These are phyloP conservation scores for Boletus reticuloceps DNA, from an alignment of 768 basidiomycete species.

Conservation along the genomic window DNA sequence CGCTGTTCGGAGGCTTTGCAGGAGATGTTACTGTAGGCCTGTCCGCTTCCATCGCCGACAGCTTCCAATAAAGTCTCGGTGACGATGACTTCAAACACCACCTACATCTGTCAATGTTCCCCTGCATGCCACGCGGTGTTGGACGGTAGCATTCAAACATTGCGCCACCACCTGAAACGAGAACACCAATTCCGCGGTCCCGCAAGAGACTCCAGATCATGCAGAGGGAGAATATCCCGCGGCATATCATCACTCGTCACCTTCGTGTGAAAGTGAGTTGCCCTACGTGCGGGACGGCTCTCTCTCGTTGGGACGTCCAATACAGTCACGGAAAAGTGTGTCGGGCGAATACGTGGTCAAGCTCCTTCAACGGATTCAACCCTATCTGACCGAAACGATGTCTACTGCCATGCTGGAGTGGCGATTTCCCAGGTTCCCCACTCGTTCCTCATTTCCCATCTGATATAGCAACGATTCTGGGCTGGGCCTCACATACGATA, in stretches of 20 bases:
- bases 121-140: not conserved
- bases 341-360: not conserved
- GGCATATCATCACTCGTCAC: constrained; percentile 19
- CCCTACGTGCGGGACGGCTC: constrained; percentile 5
- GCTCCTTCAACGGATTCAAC: not conserved
- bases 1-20: not conserved
- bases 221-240: constrained; percentile 14
- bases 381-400: no score
- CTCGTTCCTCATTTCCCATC: no score
- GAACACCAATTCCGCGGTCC: not conserved
- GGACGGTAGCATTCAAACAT: not conserved
- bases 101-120: not conserved
- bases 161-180: not conserved
- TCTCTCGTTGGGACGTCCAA: constrained; percentile 21
- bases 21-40: not conserved
- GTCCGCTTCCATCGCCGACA: no score
- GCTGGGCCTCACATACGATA: no score
- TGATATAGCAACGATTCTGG: no score
- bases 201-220: not conserved
- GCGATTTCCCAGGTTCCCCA: no score
- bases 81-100: not conserved
- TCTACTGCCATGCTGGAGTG: no score
- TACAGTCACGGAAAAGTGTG: no score
- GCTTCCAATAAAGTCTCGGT: not conserved
- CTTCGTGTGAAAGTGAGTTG: constrained; percentile 13